Base-by-base conservation (phyloP, 2,329 filamentous ascomycete species). In the Clonostachys chloroleuca region DNA sequence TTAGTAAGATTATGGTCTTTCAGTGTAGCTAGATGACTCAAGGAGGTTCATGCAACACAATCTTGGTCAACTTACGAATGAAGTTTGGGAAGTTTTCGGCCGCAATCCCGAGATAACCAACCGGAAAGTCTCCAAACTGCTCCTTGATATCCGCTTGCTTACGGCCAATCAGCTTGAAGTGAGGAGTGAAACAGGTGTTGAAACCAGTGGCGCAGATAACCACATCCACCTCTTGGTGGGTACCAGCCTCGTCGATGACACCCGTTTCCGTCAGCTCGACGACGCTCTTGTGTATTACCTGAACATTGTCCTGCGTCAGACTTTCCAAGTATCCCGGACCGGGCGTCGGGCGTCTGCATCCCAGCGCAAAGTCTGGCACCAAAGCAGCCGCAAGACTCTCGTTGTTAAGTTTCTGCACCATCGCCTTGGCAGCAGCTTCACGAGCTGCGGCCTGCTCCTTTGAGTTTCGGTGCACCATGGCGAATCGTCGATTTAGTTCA, bases 111-210 rank as follows among this genome's bases (percentile, higher is more conserved):
- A 62, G 60, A 35, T 78, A 69, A 30, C 72, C 75, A 18, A 69
- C 70, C 76, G 80, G 5, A 73, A 69, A 2, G 74, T 79, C 20
- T 72, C 72, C 44, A 75, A 74, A 77, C 53, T 78, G 78, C 5
- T 66, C 59, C 3, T 62, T 57, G 42, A 72, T 66, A 59, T 73
- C 77, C 57, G 65, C 73, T 49, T 66, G 68, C 35, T 16, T 37
- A 16, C 35, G 12, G 35, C n/a, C 74, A 6, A 73, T 58, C 24
- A 78, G 57, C 2, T 73, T 73, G 50, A 77, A 79, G 3, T 68
- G 65, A 6, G 75, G 75, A 6, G 64, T 56, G 56, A 77, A 78
- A 2, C 71, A 75, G 18, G 69, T 69, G 53, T 79, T 69, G 54
- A 78, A 80, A 4, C 18, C 18, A 18, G 18, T 18, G 18, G 18